phyloP scores from a whole-genome alignment of 176 grass and related monocot genomes.

The Cenchrus americanus region DNA sequence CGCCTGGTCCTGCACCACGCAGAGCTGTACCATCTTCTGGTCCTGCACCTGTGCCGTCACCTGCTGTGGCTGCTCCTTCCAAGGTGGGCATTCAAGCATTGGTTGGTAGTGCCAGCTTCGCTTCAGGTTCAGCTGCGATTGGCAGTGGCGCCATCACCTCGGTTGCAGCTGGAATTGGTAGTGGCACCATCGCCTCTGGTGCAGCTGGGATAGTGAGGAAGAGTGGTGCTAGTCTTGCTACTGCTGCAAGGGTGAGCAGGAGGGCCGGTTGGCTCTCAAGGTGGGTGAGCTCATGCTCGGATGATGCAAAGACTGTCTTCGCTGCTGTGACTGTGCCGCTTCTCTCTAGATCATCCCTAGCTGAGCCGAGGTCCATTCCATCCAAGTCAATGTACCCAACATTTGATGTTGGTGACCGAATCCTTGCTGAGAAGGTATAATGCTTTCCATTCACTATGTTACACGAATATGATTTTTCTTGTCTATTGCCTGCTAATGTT shows the following conservation, averaged over 20 bases:
- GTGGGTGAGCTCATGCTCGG: constrained; percentile 82
- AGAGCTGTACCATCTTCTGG: not conserved
- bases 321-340: constrained; percentile 84
- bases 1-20: not conserved
- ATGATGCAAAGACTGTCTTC: constrained; percentile 83
- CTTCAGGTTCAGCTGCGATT: constrained; percentile 28
- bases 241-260: constrained; percentile 33
- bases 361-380: constrained; percentile 88
- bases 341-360: constrained; percentile 73
- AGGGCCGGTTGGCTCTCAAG: constrained; percentile 75
- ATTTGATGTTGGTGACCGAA: constrained; percentile 93
- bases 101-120: not conserved
- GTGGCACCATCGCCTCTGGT: not conserved
- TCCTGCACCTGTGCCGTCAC: constrained; percentile 48
- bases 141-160: not conserved
- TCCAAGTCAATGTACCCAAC: constrained; percentile 94
- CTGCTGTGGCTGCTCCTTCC: constrained; percentile 47
- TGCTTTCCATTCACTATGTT: not conserved
- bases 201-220: constrained; percentile 40
- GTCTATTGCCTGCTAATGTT: constrained; percentile 29
- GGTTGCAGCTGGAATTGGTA: constrained; percentile 28
- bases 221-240: constrained; percentile 31
- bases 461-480: not conserved
- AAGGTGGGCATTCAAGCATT: constrained; percentile 43
- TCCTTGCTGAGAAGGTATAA: constrained; percentile 90